Evolutionary conservation across 495 filamentous ascomycete genomes (phyloP).

Genomic region (Aspergillus carlsbadensis): DNA sequence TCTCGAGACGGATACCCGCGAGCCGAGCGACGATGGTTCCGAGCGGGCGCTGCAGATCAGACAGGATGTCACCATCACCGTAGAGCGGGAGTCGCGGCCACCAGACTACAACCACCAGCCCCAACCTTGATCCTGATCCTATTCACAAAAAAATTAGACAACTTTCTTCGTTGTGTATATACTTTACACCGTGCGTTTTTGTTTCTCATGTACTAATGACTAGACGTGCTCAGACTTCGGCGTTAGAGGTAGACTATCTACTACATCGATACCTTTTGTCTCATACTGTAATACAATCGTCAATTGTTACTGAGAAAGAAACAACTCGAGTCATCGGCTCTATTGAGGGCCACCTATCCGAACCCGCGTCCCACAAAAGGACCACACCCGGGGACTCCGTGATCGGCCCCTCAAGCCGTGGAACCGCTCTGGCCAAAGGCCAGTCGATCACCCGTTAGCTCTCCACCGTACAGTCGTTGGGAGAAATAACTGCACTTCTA

Average conservation of each 20-base stretch:
- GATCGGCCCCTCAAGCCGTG: no score
- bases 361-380: no score
- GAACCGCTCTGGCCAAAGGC: no score
- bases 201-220: not conserved
- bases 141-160: not conserved
- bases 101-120: conserved; percentile 17
- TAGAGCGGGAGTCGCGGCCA: conserved; percentile 37
- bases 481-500: no score
- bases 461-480: no score
- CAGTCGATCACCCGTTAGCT: no score
- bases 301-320: no score
- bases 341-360: no score
- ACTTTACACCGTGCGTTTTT: not conserved
- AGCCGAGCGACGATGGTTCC: conserved; percentile 42
- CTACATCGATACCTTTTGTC: no score
- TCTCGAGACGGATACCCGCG: conserved; percentile 29
- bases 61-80: conserved; percentile 47
- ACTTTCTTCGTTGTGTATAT: conserved; percentile 2
- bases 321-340: no score
- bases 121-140: not conserved
- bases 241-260: not conserved
- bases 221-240: not conserved
- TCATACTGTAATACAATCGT: no score
- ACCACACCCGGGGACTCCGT: no score
- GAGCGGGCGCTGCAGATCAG: conserved; percentile 44